phyloP scores from a whole-genome alignment of 345 rosid genomes.

The Dipteronia dyeriana region DNA sequence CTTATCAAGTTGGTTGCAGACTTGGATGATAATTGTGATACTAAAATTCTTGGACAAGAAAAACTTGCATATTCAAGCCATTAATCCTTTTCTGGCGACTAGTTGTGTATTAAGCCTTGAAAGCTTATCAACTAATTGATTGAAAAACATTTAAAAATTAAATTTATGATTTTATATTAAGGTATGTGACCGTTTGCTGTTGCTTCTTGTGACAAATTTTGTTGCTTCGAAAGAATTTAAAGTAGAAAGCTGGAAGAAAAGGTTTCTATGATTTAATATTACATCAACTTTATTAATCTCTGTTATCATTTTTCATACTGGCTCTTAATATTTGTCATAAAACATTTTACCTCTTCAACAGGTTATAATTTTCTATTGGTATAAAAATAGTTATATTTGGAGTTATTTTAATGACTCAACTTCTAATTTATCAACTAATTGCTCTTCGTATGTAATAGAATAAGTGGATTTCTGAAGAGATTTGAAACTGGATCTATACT shows the following conservation, averaged over 20 bases:
- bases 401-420: not conserved
- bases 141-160: not conserved
- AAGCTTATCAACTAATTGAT: not conserved
- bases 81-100: not conserved
- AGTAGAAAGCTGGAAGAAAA: not conserved
- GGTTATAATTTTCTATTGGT: not conserved
- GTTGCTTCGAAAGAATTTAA: not conserved
- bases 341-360: not conserved
- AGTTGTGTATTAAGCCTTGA: not conserved
- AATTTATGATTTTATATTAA: not conserved
- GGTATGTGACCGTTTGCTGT: not conserved
- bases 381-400: not conserved
- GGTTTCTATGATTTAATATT: not conserved
- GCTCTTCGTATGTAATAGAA: not conserved
- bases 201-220: slow-evolving; percentile 5
- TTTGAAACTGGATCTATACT: not conserved
- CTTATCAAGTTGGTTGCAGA: not conserved
- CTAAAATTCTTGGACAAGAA: not conserved
- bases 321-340: slow-evolving; percentile 5
- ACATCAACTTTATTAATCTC: not conserved
- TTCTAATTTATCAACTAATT: not conserved
- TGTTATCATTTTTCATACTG: not conserved
- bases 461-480: not conserved
- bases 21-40: slow-evolving; percentile 1
- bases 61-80: not conserved